These are phyloP conservation scores for Zygnema circumcarinatum DNA, from an alignment of 139 green algal species.

Conservation along the genomic window DNA sequence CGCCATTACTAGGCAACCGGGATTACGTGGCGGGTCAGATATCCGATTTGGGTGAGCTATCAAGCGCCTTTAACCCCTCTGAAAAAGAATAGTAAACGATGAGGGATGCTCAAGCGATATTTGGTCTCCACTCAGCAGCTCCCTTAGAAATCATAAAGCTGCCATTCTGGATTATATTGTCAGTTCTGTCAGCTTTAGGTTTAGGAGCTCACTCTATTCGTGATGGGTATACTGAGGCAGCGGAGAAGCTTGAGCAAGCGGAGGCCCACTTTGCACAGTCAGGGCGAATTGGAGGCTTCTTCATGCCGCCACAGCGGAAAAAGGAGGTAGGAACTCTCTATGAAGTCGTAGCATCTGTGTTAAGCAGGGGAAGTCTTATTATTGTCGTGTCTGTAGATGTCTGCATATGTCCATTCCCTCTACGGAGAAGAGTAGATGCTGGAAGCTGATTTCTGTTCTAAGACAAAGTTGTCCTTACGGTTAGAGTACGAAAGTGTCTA, in stretches of 20 bases:
- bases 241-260: conserved; percentile 90
- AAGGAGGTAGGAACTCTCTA: too few relatives aligned
- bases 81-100: not conserved
- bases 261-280: conserved; percentile 70
- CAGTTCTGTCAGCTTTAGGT: not conserved
- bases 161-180: not conserved
- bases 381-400: too few relatives aligned
- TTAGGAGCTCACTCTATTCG: not conserved
- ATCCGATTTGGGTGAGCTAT: conserved; percentile 75
- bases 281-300: conserved; percentile 63
- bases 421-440: too few relatives aligned
- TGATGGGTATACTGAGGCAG: conserved; percentile 37
- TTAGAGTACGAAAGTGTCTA: too few relatives aligned
- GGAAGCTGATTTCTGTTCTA: too few relatives aligned
- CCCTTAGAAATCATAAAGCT: conserved; percentile 27
- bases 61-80: not conserved
- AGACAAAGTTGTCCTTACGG: too few relatives aligned
- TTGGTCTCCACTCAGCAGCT: too few relatives aligned
- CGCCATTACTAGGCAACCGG: conserved; percentile 76
- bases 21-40: conserved; percentile 85
- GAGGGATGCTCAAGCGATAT: too few relatives aligned
- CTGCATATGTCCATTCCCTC: too few relatives aligned
- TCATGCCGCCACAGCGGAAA: conserved; percentile 68
- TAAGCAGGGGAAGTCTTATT: too few relatives aligned
- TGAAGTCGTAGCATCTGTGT: too few relatives aligned